Evolutionary conservation across 1,284 basidiomycete genomes (phyloP).

Genomic region (Sanghuangporus baumii): DNA sequence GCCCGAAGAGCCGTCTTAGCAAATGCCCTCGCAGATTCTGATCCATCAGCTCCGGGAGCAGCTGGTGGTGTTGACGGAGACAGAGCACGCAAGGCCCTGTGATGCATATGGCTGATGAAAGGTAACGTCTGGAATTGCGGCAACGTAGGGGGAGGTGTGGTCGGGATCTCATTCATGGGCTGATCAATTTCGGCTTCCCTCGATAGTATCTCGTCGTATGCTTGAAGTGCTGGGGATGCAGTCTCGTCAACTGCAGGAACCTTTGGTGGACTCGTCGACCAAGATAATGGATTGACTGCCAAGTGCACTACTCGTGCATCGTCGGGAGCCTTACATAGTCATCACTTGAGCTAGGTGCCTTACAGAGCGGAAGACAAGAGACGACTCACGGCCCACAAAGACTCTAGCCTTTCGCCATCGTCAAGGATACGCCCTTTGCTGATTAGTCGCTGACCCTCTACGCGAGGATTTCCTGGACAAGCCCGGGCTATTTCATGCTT

Average conservation of each 20-base stretch:
- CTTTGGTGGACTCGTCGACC: constrained; percentile 49
- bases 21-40: constrained; percentile 22
- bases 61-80: constrained; percentile 21
- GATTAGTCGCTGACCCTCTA: constrained; percentile 67
- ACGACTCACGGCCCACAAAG: constrained; percentile 60
- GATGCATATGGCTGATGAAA: constrained; percentile 29
- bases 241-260: constrained; percentile 17
- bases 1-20: constrained; percentile 29
- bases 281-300: constrained; percentile 70
- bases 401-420: constrained; percentile 59
- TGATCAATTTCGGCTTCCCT: not conserved
- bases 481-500: constrained; percentile 57
- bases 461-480: constrained; percentile 61
- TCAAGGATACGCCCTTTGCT: constrained; percentile 63
- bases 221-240: not conserved
- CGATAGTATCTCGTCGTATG: not conserved
- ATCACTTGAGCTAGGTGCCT: not conserved
- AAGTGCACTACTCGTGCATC: constrained; percentile 64
- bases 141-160: not conserved
- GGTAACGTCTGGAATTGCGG: constrained; percentile 6
- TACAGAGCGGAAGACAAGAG: not conserved
- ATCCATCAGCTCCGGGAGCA: constrained; percentile 18
- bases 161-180: not conserved
- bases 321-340: constrained; percentile 40
- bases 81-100: constrained; percentile 28